Base-by-base conservation (phyloP, 306 rosid species). In the Cicer cuneatum region DNA sequence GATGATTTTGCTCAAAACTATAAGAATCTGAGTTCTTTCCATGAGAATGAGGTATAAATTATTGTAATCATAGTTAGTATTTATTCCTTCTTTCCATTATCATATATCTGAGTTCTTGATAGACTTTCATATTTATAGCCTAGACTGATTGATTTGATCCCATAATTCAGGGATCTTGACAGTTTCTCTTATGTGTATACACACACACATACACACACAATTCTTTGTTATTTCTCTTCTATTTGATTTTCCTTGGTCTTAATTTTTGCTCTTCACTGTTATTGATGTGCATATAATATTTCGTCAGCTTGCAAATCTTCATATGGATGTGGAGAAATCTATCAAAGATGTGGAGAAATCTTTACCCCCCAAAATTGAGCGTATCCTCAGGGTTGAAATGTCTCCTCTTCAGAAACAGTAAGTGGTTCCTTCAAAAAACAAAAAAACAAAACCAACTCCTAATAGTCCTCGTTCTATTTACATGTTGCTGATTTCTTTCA, bases 341-440 rank as follows among this genome's bases (percentile, higher is more conserved):
- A 93, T 93, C 56, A 93, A 93, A 83, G 98, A 93, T 53, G 98
- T 93, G 13, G 98, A 93, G 81, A 93, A 93, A 84, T 93, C 98
- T 11, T 84, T 93, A 85, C 98, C 98, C 76, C 98, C 98, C 2
- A 93, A 93, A 85, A 89, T 93, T 71, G 98, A 93, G 88, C 93
- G 98, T 63, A 89, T 93, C 75, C 96, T 93, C 60, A 83, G 98
- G 84, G 90, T 93, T 70, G 98, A 93, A 83, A 93, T 93, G 98
- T 93, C 98, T 73, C 98, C 97, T 15, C 96, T 93, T 78, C 98
- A 93, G 86, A 93, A 93, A 82, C 98, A 91, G 98, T 93, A 78
- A 73, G 96, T 80, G 49, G 46, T 46, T 49, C 15, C n/a, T n/a
- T n/a, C n/a, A 8, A 47, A 38, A 37, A n/a, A n/a, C n/a, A n/a